Evolutionary conservation across 2,329 filamentous ascomycete genomes (phyloP).

Genomic region (Aspergillus carbonarius): DNA sequence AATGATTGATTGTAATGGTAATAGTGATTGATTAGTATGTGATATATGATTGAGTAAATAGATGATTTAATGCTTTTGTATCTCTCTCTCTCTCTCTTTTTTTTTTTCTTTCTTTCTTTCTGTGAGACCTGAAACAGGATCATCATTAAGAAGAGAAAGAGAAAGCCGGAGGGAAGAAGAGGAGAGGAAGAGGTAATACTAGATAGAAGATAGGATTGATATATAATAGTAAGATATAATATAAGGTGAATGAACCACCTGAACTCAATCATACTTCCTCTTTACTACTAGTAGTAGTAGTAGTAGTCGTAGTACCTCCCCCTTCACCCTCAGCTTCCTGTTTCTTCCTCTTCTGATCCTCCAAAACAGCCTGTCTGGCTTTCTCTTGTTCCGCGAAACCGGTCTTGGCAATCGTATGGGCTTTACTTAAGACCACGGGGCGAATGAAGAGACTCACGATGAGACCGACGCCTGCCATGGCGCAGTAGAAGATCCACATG

Average conservation of each 20-base stretch:
- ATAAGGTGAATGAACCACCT: too few relatives aligned
- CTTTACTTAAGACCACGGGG: slow-evolving; percentile 39
- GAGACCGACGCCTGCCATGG: slow-evolving; percentile 36
- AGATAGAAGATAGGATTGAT: too few relatives aligned
- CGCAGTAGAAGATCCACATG: slow-evolving; percentile 54
- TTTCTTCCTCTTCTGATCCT: slow-evolving; percentile 18
- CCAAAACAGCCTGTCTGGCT: slow-evolving; percentile 38
- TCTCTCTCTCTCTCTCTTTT: not conserved
- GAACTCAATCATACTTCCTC: slow-evolving; percentile 11
- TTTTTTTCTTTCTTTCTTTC: not conserved
- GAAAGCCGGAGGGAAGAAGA: too few relatives aligned
- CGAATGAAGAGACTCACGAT: slow-evolving; percentile 42
- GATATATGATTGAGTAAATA: too few relatives aligned
- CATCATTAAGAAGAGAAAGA: too few relatives aligned
- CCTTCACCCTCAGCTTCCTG: slow-evolving; percentile 52
- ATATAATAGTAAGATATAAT: too few relatives aligned
- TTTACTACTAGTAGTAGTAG: slow-evolving; percentile 50
- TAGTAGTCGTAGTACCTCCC: too few relatives aligned
- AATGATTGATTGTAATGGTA: too few relatives aligned
- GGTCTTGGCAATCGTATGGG: slow-evolving; percentile 46
- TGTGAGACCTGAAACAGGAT: too few relatives aligned
- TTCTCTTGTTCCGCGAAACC: slow-evolving; percentile 47
- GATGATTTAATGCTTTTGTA: not conserved
- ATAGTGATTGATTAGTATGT: too few relatives aligned
- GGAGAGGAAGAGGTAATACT: too few relatives aligned